Conservation (phyloP, 495 filamentous ascomycete genomes). For the Aspergillus panamensis region DNA sequence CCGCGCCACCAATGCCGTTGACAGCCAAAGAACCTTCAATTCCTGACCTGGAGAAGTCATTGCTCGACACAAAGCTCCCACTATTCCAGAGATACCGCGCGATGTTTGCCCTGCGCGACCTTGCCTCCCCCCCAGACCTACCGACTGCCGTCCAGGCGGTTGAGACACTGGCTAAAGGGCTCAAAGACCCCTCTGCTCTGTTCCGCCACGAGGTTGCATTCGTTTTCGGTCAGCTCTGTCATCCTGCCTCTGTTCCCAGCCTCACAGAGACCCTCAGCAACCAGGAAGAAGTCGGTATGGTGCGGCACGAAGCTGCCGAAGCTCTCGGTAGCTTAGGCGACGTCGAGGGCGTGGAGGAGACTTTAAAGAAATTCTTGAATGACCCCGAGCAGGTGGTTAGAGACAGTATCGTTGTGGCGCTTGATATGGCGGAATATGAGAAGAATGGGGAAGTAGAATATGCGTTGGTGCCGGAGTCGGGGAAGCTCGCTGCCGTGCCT, state of each 20-base stretch:
- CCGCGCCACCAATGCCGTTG: conserved; percentile 81
- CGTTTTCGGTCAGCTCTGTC: conserved; percentile 92
- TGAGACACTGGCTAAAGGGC: conserved; percentile 78
- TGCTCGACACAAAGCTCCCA: conserved; percentile 74
- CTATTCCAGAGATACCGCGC: conserved; percentile 93
- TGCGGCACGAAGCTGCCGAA: conserved; percentile 95
- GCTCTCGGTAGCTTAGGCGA: conserved; percentile 94
- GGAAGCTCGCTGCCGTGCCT: conserved; percentile 31
- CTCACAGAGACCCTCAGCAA: conserved; percentile 76
- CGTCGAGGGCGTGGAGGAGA: conserved; percentile 86
- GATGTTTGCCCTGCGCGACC: conserved; percentile 94
- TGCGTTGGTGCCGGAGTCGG: conserved; percentile 71
- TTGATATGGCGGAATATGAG: conserved; percentile 98
- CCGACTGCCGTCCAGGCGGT: conserved; percentile 83
- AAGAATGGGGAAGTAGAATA: conserved; percentile 86
- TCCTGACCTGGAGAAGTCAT: conserved; percentile 64
- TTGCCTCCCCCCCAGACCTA: conserved; percentile 86
- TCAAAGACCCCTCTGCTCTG: conserved; percentile 83
- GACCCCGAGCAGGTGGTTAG: conserved; percentile 90
- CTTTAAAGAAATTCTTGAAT: conserved; percentile 75
- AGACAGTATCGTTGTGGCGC: conserved; percentile 88
- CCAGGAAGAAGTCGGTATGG: conserved; percentile 83
- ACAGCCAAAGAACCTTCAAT: conserved; percentile 56
- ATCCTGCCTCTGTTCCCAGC: conserved; percentile 92
- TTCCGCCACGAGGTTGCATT: conserved; percentile 98